A percentile compares a stretch with the other conserved stretches of the same genome.
Evolutionary conservation across 768 basidiomycete species (phyloP).

Genomic region (Cystobasidium ongulense): DNA sequence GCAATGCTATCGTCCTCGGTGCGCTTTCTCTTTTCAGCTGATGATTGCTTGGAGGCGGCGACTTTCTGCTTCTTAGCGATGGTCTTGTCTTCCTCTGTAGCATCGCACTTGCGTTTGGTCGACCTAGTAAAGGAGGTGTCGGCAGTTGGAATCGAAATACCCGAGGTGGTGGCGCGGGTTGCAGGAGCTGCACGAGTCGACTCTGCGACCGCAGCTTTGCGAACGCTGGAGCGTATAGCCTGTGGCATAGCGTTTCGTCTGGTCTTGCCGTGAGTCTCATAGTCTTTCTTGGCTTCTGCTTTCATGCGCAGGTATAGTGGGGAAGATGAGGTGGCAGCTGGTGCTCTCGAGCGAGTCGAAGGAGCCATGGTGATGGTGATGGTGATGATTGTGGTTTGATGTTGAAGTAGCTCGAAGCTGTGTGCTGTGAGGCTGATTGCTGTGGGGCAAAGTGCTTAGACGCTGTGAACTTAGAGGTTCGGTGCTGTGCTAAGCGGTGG

Average conservation of each 20-base stretch:
- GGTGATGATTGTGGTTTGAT: background rate
- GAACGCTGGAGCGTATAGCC: background rate
- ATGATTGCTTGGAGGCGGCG: background rate
- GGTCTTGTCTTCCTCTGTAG: background rate
- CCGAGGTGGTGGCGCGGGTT: background rate
- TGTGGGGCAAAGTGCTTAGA: background rate
- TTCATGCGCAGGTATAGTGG: background rate
- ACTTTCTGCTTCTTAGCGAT: background rate
- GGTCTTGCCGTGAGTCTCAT: background rate
- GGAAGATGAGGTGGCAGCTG: background rate
- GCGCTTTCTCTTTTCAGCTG: background rate
- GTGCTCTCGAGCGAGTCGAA: background rate
- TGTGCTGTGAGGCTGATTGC: background rate
- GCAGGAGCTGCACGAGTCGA: too few species aligned
- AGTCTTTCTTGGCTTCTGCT: background rate
- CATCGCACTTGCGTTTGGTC: background rate
- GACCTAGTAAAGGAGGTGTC: background rate
- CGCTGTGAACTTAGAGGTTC: background rate
- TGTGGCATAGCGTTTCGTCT: background rate
- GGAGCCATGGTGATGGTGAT: background rate
- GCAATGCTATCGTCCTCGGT: background rate
- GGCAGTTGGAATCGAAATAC: background rate
- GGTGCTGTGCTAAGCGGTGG: background rate
- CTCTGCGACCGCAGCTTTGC: background rate
- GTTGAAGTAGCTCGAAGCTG: background rate